Base-by-base conservation (phyloP, 2,329 filamentous ascomycete species). In the Hysterium pulicare region DNA sequence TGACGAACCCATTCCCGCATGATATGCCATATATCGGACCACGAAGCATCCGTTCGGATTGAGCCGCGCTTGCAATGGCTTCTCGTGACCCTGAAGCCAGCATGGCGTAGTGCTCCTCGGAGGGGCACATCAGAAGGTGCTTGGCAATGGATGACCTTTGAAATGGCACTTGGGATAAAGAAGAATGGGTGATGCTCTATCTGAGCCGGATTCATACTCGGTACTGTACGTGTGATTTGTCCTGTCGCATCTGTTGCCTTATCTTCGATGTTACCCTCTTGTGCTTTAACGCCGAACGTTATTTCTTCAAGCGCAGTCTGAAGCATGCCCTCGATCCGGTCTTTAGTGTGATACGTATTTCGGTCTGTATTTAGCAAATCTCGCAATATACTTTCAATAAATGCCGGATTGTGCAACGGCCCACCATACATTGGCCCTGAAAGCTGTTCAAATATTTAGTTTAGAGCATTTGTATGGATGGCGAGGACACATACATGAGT, bases 341-440 rank as follows among this genome's bases (percentile, higher is more conserved):
- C 76, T 21, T 83, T 80, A 0, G 93, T 98, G 30, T 82, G 82
- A 60, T 98, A 98, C 0, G 83, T 77, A 0, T 82, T 74, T 20
- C 75, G 75, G 36, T 90, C 80, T 1, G 82, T 79, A 3, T 74
- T 69, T 1, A 87, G 82, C 7, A 95, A 75, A 44, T 84, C 78
- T 33, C 82, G 78, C 13, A 98, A 75, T 19, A 98, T 82, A 42
- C 79, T 80, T 58, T 86, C 79, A 47, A 98, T 82, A 59, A 96
- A 98, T 2, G 82, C 79, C 5, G 82, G 77, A 33, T 90, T 90
- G 67, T 98, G 93, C 7, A 98, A 72, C 16, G 86, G 86, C 1
- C 93, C 93, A 24, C 81, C 90, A 71, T 90, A 98, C 91, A 98
- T 97, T 1, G 93, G 93, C 2, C 93, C 93, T 4, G 83, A 86